Evolutionary conservation across 2,329 filamentous ascomycete species (phyloP), one percentile per base, ranked within the genome.

Genomic region (Ceratocystis cacaofunesta): DNA sequence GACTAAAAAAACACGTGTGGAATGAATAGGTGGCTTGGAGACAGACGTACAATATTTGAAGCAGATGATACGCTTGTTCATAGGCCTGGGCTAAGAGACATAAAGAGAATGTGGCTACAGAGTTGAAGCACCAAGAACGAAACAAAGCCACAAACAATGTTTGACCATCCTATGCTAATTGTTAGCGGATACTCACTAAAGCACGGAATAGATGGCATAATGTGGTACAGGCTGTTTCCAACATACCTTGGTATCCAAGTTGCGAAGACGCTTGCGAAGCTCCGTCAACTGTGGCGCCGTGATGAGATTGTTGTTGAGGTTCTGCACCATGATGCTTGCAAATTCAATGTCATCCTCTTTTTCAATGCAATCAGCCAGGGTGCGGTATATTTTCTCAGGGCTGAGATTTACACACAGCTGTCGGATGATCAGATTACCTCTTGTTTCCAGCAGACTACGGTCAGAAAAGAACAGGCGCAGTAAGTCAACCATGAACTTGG

Each of bases 281-380:
- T 97, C 95, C 1, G 90, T 85, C 36, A 99, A 79, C 75, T 99
- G 92, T 0, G 95, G 94, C 0, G 95, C 94, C 1, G 95, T 99
- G 69, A 99, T 96, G 65, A 99, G 85, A 71, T 99, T 99, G 75
- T 99, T 99, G 77, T 99, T 99, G 63, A 99, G 80, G 71, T 97
- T 97, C 74, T 99, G 94, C 36, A 99, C 91, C 94, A 99, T 99
- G 71, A 99, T 97, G 73, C 92, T 96, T 17, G 94, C 92, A 75
- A 99, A 99, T 74, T 99, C 95, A 52, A 99, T 85, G 73, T 99
- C 94, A 76, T 97, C 94, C 74, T 99, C 94, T 72, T 92, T 95
- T 74, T 97, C 94, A 8, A 99, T 88, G 70, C 94, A 96, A 71
- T 99, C 94, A 30, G 94, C 95, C 69, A 99, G 80, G 1, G 91